These are phyloP conservation scores for Candida mesenterica DNA, from an alignment of 1,139 yeast species.

Conservation along the genomic window DNA sequence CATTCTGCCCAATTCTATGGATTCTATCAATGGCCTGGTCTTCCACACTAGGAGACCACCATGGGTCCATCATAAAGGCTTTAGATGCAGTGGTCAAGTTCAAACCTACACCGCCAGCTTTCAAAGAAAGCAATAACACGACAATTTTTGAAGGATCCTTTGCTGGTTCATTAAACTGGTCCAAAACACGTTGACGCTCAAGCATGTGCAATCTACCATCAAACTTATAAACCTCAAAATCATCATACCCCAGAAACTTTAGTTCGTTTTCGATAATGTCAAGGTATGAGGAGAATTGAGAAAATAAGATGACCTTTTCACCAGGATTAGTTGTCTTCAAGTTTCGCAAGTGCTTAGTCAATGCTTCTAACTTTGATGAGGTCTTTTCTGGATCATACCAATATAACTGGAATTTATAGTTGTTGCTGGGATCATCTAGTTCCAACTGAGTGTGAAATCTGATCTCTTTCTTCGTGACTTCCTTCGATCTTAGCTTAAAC, in stretches of 20 bases:
- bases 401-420: constrained; percentile 34
- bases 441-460: constrained; percentile 30
- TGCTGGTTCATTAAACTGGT: constrained; percentile 44
- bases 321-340: constrained; percentile 55
- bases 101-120: constrained; percentile 96
- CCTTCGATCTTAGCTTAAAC: constrained; percentile 35
- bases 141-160: constrained; percentile 37
- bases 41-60: constrained; percentile 97
- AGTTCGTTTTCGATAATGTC: constrained; percentile 73
- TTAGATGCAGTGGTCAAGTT: constrained; percentile 82
- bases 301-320: constrained; percentile 82
- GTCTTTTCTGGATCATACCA: constrained; percentile 50
- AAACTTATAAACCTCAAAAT: constrained; percentile 58
- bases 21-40: constrained; percentile 94
- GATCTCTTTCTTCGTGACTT: constrained; percentile 31
- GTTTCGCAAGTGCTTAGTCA: constrained; percentile 55
- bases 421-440: constrained; percentile 19
- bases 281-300: constrained; percentile 83
- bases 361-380: constrained; percentile 76
- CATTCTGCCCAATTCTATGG: constrained; percentile 85
- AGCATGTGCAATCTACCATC: constrained; percentile 77
- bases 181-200: constrained; percentile 63
- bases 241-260: constrained; percentile 36
- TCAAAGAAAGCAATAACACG: constrained; percentile 70
- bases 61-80: constrained; percentile 94